phyloP scores from a whole-genome alignment of 306 rosid genomes.

The Inga oerstediana region DNA sequence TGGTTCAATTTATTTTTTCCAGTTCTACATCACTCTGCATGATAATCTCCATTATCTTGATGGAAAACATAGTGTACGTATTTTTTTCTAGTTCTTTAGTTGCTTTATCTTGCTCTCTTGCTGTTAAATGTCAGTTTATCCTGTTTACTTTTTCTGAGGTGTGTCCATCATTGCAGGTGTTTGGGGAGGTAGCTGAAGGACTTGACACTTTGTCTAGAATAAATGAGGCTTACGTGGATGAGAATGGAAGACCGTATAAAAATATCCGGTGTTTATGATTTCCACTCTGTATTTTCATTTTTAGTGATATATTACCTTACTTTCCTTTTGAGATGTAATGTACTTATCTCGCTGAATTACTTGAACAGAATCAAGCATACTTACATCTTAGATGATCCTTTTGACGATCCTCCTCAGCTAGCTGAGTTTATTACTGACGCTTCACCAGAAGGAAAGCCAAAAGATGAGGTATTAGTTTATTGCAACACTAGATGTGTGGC shows the following conservation, averaged over 20 bases:
- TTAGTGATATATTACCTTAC: neutral
- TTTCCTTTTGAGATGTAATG: conserved; percentile 15
- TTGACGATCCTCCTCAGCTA: conserved; percentile 85
- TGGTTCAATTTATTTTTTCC: conserved; percentile 36
- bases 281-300: conserved; percentile 18
- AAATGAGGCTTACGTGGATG: conserved; percentile 91
- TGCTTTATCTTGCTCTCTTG: no score
- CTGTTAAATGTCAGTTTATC: neutral
- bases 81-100: conserved; percentile 23
- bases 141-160: neutral
- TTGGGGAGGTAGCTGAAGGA: conserved; percentile 97
- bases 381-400: conserved; percentile 90
- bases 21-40: conserved; percentile 89
- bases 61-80: conserved; percentile 87
- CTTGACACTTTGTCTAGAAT: conserved; percentile 87
- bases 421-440: conserved; percentile 73
- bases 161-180: conserved; percentile 55
- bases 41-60: conserved; percentile 95
- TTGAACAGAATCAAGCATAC: conserved; percentile 87
- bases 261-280: conserved; percentile 66
- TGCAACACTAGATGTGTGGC: conserved; percentile 21
- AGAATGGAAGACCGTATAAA: conserved; percentile 80
- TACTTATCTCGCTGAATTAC: conserved; percentile 30
- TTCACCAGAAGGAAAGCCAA: conserved; percentile 96
- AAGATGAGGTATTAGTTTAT: conserved; percentile 68